Base-by-base conservation (phyloP, 495 filamentous ascomycete species). In the Penicillium salamii region DNA sequence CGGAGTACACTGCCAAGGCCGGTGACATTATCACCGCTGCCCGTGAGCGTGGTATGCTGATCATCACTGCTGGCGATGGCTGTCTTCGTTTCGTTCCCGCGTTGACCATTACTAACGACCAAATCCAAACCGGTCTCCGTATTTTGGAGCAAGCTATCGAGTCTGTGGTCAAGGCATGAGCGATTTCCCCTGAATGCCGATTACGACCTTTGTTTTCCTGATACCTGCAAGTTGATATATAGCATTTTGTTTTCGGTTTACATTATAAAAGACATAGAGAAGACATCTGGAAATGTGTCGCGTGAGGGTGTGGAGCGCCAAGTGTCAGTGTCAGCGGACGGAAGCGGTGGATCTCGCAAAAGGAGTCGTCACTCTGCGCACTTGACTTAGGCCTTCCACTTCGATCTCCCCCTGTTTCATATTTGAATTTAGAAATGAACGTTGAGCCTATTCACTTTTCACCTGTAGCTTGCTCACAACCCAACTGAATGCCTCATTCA, bases 61-160 rank as follows among this genome's bases (percentile, higher is more conserved):
- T 97, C 14, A 97, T 98, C 57, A 96, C 89, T 1, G 90, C 89
- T 26, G 93, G 93, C 3, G 88, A 83, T 3, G 92, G 97, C 59
- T 92, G 89, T 38, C 68, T 96, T 36, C 76, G 91, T 24, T 93
- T 96, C 58, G 88, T 96, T 49, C 91, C 91, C 51, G 84, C 87
- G 41, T 67, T 96, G 61, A 81, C 84, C 3, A 84, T 98, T 50
- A 82, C 78, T 3, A 81, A 89, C 43, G 81, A 76, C 14, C 85
- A 95, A 72, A 89, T 97, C 29, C 69, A 82, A 54, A 76, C 85
- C 46, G 90, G 88, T 1, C 62, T 97, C 64, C 60, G 58, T 34
- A 90, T 96, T 28, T 59, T 98, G 55, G 88, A 84, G 50, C 79
- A 89, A 55, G 87, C 92, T 1, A 84, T 97, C 62, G 68, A 76